Evolutionary conservation across 257 asterid genomes (phyloP), one percentile per base, ranked within the genome.

Genomic region (Jacaranda copaia): DNA sequence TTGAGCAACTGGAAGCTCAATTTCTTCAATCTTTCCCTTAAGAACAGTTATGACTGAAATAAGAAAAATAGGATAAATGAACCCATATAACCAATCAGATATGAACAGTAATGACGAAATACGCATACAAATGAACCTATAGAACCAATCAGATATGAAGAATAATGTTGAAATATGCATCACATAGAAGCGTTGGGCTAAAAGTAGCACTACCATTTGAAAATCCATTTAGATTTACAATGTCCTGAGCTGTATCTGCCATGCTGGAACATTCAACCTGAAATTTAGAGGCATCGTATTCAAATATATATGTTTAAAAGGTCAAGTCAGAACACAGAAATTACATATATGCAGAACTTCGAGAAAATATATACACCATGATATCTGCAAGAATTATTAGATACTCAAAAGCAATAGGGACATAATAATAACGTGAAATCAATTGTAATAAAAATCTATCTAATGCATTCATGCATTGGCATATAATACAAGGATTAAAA

Each of bases 251-350:
- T 89, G 81, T 93, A 72, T 88, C 86, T 20, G 99, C 99, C 98
- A 96, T 96, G 84, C 93, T 87, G 64, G 99, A 96, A 89, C 99
- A 96, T 84, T 96, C 98, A 0, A 96, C 92, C 99, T 96, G 91
- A 79, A 76, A 81, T 45, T 57, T 36, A 18, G 62, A 59, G 18
- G 56, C 68, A 8, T 59, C 13, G n/a, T 32, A 64, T 64, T 68
- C 20, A 63, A 57, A 70, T 63, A 72, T 42, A n/a, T 76, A 62
- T 68, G 70, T 61, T 67, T 8, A 65, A 73, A 70, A 64, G 5
- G 35, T 18, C 5, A 58, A 66, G 72, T 68, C 8, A 58, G 20
- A 35, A 6, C 45, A 70, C 35, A 59, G 20, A 49, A 38, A 8
- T 15, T 59, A 15, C 53, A 69, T 32, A 51, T 56, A 45, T 18